phyloP scores from a whole-genome alignment of 2,329 filamentous ascomycete species.

The Ascochyta lentis region DNA sequence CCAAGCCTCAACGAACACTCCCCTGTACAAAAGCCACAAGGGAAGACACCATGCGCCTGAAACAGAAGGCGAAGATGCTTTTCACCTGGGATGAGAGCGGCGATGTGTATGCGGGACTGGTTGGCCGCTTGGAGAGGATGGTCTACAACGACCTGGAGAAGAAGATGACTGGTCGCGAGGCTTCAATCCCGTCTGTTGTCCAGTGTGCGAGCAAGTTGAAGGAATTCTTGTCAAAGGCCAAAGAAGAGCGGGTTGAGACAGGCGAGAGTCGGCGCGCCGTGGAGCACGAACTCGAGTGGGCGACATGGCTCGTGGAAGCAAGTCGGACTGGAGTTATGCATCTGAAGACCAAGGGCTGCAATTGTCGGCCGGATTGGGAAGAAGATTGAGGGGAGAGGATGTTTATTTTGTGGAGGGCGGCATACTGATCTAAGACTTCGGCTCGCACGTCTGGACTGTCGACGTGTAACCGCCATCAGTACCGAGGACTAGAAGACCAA shows the following conservation, averaged over 20 bases:
- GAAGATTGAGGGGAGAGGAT: constrained; percentile 7
- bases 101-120: constrained; percentile 21
- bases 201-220: constrained; percentile 25
- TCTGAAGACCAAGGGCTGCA: constrained; percentile 33
- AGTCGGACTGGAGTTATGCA: constrained; percentile 38
- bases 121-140: constrained; percentile 15
- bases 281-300: constrained; percentile 41
- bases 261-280: constrained; percentile 31
- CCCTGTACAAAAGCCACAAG: constrained; percentile 34
- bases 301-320: constrained; percentile 37
- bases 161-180: not conserved
- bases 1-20: constrained; percentile 22
- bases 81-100: constrained; percentile 29
- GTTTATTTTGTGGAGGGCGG: not conserved
- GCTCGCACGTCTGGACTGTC: not conserved
- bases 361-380: constrained; percentile 36
- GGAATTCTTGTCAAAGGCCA: constrained; percentile 23
- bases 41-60: constrained; percentile 28
- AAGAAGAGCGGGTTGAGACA: constrained; percentile 27
- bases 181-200: constrained; percentile 1
- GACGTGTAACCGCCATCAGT: not conserved
- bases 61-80: constrained; percentile 24
- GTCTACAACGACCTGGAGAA: constrained; percentile 9
- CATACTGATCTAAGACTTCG: not conserved
- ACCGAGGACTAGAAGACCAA: constrained; percentile 4